Conservation (phyloP, 768 basidiomycete species). For the Lyophyllum decastes region DNA sequence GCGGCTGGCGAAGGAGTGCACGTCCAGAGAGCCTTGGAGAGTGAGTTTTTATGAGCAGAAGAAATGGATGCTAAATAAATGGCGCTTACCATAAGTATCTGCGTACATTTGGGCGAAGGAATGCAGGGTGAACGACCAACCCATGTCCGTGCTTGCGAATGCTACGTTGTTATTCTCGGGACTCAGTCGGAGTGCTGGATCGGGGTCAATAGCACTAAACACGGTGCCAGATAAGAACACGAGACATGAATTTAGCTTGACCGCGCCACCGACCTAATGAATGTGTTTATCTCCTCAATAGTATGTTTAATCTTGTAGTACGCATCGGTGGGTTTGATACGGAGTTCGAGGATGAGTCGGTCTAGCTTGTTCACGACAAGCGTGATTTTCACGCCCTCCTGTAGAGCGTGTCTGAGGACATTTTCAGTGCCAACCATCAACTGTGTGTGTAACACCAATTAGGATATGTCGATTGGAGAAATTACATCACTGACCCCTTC, state of each 20-base stretch:
- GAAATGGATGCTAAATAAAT: not conserved
- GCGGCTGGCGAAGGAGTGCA: constrained; percentile 83
- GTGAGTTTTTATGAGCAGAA: not conserved
- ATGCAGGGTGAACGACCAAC: constrained; percentile 93
- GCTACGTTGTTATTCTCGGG: constrained; percentile 97
- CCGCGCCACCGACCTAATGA: constrained; percentile 71
- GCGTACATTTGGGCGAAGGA: constrained; percentile 98
- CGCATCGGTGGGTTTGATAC: constrained; percentile 93
- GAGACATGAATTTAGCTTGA: not conserved
- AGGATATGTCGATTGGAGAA: not conserved
- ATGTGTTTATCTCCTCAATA: constrained; percentile 96
- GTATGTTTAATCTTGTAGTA: constrained; percentile 99
- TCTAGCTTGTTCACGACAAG: constrained; percentile 98
- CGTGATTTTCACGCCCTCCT: constrained; percentile 87
- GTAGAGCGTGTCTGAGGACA: constrained; percentile 85
- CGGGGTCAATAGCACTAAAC: constrained; percentile 77
- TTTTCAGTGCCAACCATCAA: constrained; percentile 93
- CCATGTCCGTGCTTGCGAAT: constrained; percentile 96
- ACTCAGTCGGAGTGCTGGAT: constrained; percentile 84
- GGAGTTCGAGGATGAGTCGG: constrained; percentile 92
- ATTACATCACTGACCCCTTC: constrained; percentile 73
- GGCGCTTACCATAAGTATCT: constrained; percentile 75
- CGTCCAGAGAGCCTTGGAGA: constrained; percentile 68
- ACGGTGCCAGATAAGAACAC: constrained; percentile 3
- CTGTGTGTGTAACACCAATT: constrained; percentile 35